phyloP scores from a whole-genome alignment of 768 basidiomycete genomes.

The Rhodosporidiobolus odoratus region DNA sequence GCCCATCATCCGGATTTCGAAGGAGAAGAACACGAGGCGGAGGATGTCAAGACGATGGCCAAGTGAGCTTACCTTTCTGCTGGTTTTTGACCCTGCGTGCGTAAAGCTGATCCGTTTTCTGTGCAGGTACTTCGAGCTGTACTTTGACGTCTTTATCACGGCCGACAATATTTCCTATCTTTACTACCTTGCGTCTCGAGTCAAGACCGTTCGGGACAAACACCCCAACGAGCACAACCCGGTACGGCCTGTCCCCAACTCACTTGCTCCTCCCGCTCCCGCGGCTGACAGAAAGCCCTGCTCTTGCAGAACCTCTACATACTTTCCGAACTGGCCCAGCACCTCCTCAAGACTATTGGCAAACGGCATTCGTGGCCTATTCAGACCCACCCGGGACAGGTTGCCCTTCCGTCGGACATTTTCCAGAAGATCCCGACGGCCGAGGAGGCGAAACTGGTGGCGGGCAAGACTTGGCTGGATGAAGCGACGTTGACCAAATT shows the following conservation, averaged over 20 bases:
- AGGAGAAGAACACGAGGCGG: constrained; percentile 54
- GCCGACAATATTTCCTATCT: constrained; percentile 79
- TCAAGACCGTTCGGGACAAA: constrained; percentile 80
- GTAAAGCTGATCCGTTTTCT: background rate
- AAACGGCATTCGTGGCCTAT: constrained; percentile 66
- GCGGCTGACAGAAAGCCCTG: too few relatives aligned
- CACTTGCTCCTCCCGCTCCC: background rate
- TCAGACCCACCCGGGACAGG: constrained; percentile 70
- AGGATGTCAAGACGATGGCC: constrained; percentile 69
- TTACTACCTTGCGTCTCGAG: constrained; percentile 70
- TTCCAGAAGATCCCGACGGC: constrained; percentile 63
- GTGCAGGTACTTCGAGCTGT: constrained; percentile 78
- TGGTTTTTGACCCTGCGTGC: constrained; percentile 4
- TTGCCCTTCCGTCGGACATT: constrained; percentile 75
- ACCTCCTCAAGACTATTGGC: constrained; percentile 68
- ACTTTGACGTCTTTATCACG: constrained; percentile 67
- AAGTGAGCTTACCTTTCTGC: constrained; percentile 55
- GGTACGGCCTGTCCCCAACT: constrained; percentile 48
- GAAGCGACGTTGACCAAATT: constrained; percentile 60
- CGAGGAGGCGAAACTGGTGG: constrained; percentile 49
- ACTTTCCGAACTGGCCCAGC: constrained; percentile 80
- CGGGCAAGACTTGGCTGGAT: constrained; percentile 64
- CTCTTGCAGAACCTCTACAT: constrained; percentile 66
- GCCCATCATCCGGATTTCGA: constrained; percentile 91
- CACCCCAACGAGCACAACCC: constrained; percentile 64